Evolutionary conservation across 805 yeast species (phyloP).

Genomic region (Jamesozyma jinghongensis): DNA sequence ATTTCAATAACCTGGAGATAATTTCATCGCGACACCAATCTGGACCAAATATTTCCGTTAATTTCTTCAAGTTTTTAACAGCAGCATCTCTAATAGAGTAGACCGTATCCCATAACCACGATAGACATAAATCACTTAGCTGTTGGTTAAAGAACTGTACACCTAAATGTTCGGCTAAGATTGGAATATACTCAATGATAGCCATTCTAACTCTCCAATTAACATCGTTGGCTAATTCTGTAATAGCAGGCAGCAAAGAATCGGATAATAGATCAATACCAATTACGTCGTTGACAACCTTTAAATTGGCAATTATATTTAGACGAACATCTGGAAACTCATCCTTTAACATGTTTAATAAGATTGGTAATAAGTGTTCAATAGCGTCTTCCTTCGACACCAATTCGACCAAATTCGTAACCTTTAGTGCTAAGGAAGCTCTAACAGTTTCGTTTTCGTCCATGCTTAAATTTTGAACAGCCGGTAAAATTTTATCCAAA

Average conservation of each 20-base stretch:
- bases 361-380: slow-evolving; percentile 74
- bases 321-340: slow-evolving; percentile 94
- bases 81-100: slow-evolving; percentile 96
- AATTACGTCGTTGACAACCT: slow-evolving; percentile 85
- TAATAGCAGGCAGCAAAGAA: slow-evolving; percentile 86
- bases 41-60: slow-evolving; percentile 83
- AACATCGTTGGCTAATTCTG: slow-evolving; percentile 90
- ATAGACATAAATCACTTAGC: slow-evolving; percentile 79
- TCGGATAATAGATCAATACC: slow-evolving; percentile 85
- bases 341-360: slow-evolving; percentile 88
- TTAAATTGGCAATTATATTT: slow-evolving; percentile 85
- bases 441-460: slow-evolving; percentile 92
- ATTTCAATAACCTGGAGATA: slow-evolving; percentile 58
- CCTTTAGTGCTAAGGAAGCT: slow-evolving; percentile 81
- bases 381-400: slow-evolving; percentile 79
- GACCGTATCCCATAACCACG: slow-evolving; percentile 99
- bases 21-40: slow-evolving; percentile 87
- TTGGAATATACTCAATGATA: slow-evolving; percentile 91
- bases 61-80: slow-evolving; percentile 65
- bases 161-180: slow-evolving; percentile 89
- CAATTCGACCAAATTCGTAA: slow-evolving; percentile 78
- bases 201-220: slow-evolving; percentile 98
- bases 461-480: slow-evolving; percentile 70
- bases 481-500: slow-evolving; percentile 67
- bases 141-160: slow-evolving; percentile 89